phyloP scores from a whole-genome alignment of 2,329 filamentous ascomycete genomes.

The Furcasterigmium furcatum region DNA sequence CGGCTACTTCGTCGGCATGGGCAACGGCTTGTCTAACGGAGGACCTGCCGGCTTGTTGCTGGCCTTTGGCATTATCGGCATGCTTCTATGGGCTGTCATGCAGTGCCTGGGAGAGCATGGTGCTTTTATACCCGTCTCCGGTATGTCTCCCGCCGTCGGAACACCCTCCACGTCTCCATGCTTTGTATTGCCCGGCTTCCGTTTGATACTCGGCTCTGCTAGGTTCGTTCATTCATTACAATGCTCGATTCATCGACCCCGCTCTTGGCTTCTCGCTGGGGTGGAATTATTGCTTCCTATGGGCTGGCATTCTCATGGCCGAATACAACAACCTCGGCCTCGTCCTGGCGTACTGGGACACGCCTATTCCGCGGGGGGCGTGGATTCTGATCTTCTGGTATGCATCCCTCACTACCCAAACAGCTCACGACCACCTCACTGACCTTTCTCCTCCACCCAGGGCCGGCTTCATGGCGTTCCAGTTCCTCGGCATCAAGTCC shows the following conservation, averaged over 20 bases:
- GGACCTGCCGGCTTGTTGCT: constrained; percentile 58
- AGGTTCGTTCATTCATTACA: constrained; percentile 7
- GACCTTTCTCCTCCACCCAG: no score
- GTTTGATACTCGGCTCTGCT: no score
- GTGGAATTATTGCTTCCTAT: constrained; percentile 59
- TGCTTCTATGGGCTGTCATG: constrained; percentile 58
- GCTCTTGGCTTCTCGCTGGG: constrained; percentile 51
- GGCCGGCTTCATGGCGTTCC: constrained; percentile 29
- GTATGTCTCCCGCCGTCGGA: constrained; percentile 17
- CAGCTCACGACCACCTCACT: constrained; percentile 28
- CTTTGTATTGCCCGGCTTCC: no score
- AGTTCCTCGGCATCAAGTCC: constrained; percentile 45
- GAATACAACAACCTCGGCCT: constrained; percentile 53
- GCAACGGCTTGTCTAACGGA: constrained; percentile 55
- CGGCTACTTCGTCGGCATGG: constrained; percentile 60
- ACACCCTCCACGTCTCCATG: not conserved
- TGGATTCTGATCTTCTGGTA: constrained; percentile 60
- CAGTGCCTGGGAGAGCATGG: constrained; percentile 47
- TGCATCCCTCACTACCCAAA: constrained; percentile 39
- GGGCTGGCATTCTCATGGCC: not conserved
- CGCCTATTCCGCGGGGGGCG: constrained; percentile 58
- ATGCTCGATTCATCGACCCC: constrained; percentile 46
- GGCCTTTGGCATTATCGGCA: constrained; percentile 53
- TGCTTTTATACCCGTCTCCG: constrained; percentile 1
- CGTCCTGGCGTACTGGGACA: constrained; percentile 59